Evolutionary conservation across 305 asterid species (phyloP).

Genomic region (Fraxinus dipetala): DNA sequence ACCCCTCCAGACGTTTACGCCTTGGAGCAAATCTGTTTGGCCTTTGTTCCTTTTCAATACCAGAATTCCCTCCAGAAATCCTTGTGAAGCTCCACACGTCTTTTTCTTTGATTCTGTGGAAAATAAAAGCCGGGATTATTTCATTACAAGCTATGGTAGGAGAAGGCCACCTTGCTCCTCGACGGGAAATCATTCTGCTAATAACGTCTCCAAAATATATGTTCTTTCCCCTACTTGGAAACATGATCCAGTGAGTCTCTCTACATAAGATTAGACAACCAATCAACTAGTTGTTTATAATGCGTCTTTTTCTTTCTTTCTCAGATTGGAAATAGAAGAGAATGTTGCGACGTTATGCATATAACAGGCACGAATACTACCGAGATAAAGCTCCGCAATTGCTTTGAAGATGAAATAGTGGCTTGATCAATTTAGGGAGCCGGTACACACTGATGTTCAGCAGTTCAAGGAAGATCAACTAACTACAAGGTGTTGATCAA

Average conservation of each 20-base stretch:
- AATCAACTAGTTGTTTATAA: not conserved
- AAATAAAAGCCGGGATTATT: not conserved
- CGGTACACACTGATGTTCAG: not conserved
- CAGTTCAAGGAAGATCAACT: not conserved
- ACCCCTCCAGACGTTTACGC: conserved; percentile 37
- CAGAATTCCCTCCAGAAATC: conserved; percentile 21
- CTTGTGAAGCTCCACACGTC: conserved; percentile 30
- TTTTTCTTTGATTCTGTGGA: conserved; percentile 28
- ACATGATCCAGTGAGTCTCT: conserved; percentile 29
- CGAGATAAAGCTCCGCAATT: conserved; percentile 32
- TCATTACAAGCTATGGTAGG: conserved; percentile 29
- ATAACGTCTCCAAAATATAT: conserved; percentile 21
- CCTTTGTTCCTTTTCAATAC: conserved; percentile 35
- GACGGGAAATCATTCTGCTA: conserved; percentile 35
- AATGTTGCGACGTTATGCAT: conserved; percentile 35
- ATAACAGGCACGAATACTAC: conserved; percentile 11
- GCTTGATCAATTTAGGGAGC: conserved; percentile 14
- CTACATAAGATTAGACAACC: not conserved
- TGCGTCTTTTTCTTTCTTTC: not conserved
- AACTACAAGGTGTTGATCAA: not conserved
- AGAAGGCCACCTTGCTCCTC: conserved; percentile 14
- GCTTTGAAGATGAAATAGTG: conserved; percentile 32
- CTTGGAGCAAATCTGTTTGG: conserved; percentile 30
- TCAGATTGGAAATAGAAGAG: conserved; percentile 41
- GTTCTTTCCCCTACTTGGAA: conserved; percentile 33